Evolutionary conservation across 1,284 basidiomycete species (phyloP), one percentile per base, ranked within the genome.

Genomic region (Cutaneotrichosporon dermatis): DNA sequence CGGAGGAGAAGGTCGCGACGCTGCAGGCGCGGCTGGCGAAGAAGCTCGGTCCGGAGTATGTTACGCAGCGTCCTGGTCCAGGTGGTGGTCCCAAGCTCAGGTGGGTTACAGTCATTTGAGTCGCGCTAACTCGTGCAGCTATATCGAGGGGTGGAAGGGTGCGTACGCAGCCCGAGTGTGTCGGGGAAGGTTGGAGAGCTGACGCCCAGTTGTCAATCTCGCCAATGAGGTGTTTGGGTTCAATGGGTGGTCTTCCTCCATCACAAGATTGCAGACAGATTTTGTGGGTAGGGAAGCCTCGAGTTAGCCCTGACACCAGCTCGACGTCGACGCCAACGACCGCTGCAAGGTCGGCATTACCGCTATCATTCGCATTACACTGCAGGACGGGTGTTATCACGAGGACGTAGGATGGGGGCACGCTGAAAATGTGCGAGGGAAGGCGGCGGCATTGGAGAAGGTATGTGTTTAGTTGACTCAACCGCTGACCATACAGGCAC

Each of bases 161-260:
- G 46, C 44, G 25, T 25, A 25, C 25, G 25, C 25, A 3, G 25
- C 2, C 25, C 25, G 25, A 25, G 25, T 25, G 25, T 3, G 3
- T 25, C 25, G 25, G 25, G 25, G 13, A 2, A 13, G 16, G 48
- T 40, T 33, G n/a, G 34, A 12, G 15, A 6, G 36, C 55, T 61
- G 12, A 57, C 52, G 25, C 4, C 10, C 54, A 79, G 87, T 92
- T 39, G 92, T 97, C 75, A 92, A 92, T 69, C 82, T 99, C 33
- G 95, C 95, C 1, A 99, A 99, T 75, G 94, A 99, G 69, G 90
- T 99, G 41, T 99, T 99, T 79, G 95, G 95, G 1, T 97, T 93
- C 81, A 94, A 98, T 65, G 96, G 96, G 9, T 99, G 95, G 95
- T 92, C 88, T 55, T 91, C 92, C 2, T 89, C 81, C 57, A 83